Base-by-base conservation (phyloP, 805 yeast genomes). In the Ogataea sp. region DNA sequence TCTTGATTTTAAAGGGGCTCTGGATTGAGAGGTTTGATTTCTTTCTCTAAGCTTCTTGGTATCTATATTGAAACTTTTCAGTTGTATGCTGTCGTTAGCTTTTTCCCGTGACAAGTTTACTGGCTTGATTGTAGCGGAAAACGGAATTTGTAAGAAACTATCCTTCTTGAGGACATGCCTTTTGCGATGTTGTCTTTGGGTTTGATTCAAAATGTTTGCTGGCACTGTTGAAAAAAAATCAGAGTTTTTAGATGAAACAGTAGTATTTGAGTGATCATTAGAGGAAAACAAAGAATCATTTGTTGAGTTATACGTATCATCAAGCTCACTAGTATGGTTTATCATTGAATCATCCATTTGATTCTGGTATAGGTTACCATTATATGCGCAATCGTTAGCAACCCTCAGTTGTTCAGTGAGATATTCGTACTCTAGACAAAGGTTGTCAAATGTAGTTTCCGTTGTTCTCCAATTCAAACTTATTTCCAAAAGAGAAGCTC, bases 371-470 rank as follows among this genome's bases (percentile, higher is more conserved):
- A 23, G 7, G 11, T 23, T 23, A 23, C 11, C 11, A 23, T 23
- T 9, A 17, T 23, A 11, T 8, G 29, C 24, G 14, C 20, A 39
- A 4, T 45, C 44, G 35, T 53, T 55, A 3, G 55, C 51, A 6
- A 48, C 33, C 20, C 34, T 32, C 10, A 53, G 39, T 39, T 56
- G 62, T 14, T 48, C 48, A n/a, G 39, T 54, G 9, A 69, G 40
- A 39, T 62, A 65, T 15, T 56, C 52, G 41, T 57, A 69, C 43
- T 70, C 75, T 35, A 64, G 48, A 27, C 58, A 56, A 18, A 70
- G 39, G 42, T 70, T 70, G 17, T 68, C 72, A 33, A 67, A 50
- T 3, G 73, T 70, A 2, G 73, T 68, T 38, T 67, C 70, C 0
- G 67, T 61, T 4, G 72, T 66, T 53, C 64, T 58, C 70, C 70